Conservation (phyloP, 768 basidiomycete genomes). For the Leccinum imitatum region DNA sequence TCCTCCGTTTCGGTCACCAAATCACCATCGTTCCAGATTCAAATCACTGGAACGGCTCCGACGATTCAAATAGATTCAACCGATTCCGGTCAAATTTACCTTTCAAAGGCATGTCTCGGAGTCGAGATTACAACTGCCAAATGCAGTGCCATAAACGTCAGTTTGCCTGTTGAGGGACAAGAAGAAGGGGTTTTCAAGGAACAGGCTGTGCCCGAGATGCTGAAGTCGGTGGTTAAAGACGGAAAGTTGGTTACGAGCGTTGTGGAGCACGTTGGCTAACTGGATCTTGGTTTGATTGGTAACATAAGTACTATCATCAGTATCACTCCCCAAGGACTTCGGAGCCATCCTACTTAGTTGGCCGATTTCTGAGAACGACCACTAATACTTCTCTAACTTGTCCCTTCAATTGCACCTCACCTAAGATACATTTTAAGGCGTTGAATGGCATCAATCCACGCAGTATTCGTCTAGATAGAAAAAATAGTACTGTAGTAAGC, state of each 20-base stretch:
- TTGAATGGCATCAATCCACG: no score
- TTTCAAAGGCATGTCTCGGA: slow-evolving; percentile 77
- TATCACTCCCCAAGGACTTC: no score
- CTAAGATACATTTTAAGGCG: no score
- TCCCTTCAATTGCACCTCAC: no score
- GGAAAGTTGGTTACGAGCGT: slow-evolving; percentile 88
- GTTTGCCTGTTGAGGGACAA: slow-evolving; percentile 79
- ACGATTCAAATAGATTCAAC: slow-evolving; percentile 94
- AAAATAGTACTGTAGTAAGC: no score
- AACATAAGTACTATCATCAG: not conserved
- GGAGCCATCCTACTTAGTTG: no score
- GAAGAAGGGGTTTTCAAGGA: slow-evolving; percentile 93
- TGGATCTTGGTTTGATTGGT: not conserved
- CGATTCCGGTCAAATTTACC: slow-evolving; percentile 92
- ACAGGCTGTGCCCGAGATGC: slow-evolving; percentile 91
- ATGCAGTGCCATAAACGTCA: slow-evolving; percentile 90
- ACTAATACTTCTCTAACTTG: no score
- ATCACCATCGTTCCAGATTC: slow-evolving; percentile 90
- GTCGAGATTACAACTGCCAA: slow-evolving; percentile 93
- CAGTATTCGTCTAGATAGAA: no score
- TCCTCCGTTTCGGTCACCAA: slow-evolving; percentile 85
- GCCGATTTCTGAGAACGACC: no score
- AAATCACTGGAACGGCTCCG: slow-evolving; percentile 86
- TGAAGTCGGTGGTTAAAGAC: slow-evolving; percentile 75
- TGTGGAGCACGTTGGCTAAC: slow-evolving; percentile 78